Evolutionary conservation across 768 basidiomycete genomes (phyloP), one percentile per base, ranked within the genome.

Genomic region (Mycena kentingensis): DNA sequence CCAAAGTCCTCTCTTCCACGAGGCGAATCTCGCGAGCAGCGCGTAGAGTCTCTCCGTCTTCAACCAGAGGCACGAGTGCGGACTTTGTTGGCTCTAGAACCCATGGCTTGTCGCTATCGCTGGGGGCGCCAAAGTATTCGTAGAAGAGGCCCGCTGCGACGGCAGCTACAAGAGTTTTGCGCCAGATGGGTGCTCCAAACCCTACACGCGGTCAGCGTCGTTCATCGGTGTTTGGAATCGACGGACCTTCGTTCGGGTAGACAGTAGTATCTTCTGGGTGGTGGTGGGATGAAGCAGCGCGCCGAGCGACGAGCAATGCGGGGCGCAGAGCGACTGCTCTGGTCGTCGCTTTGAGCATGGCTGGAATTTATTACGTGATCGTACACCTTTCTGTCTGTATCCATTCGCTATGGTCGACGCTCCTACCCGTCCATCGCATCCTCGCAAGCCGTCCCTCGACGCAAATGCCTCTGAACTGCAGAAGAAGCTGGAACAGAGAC

Each of bases 121-220:
- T 71, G 6, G 82, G 77, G 48, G 76, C 70, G 1, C 89, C 88
- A 3, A 87, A 84, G 63, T 75, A 85, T 67, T 88, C 88, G 73
- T 87, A 85, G 54, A 79, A 78, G 11, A 75, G 79, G 36, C 75
- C 80, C 36, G 70, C 77, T 8, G 75, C 70, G 35, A 84, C 51
- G 13, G 80, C 75, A 21, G 76, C 67, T 21, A 88, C 54, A 32
- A 85, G 60, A 3, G 81, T 78, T 54, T 83, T 84, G 31, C 83
- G 73, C 90, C 90, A 91, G 64, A 86, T 78, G 19, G 82, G 73
- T 27, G 78, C 80, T 24, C 71, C 68, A 65, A 91, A 91, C 26
- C 78, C 90, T 87, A 52, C 16, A 27, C 16, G 24, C 26, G 49
- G 47, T 36, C 25, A 43, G 35, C 47, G 12, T 28, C 12, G 46